Evolutionary conservation across 768 basidiomycete species (phyloP), one percentile per base, ranked within the genome.

Genomic region (Fomitopsis pulvina): DNA sequence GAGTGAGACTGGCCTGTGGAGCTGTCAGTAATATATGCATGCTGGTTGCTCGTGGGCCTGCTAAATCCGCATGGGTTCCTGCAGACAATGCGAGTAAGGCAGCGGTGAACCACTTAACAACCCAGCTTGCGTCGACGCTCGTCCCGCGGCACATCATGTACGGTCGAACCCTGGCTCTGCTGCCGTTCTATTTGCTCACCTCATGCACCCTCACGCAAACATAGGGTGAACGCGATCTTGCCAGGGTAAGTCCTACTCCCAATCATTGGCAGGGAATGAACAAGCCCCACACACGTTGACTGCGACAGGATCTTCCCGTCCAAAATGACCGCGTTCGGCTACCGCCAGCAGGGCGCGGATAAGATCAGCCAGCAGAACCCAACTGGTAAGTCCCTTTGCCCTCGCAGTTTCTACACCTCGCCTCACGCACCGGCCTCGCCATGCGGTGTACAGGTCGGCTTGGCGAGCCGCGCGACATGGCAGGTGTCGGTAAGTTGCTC

Each of bases 101-200:
- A n/a, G 87, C 87, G 25, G 80, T 86, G 16, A 91, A 90, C 67
- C 88, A 91, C 55, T 78, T 92, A 41, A 90, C 89, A 4, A 79
- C 80, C 12, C 71, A 75, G 43, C 71, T 92, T 18, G 86, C 89
- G 0, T 66, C 80, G 39, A 86, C 85, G 45, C 74, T 92, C 14
- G 78, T 69, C 6, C 69, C 69, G 7, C 66, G 66, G 10, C 74
- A 77, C 52, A 77, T 91, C 65, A 87, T 83, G 84, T 87, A 67
- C 16, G 83, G n/a, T 74, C 21, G 18, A 24, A 2, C 42, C 10
- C 18, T 16, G 27, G n/a, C 27, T 51, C 42, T 1, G 6, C 44
- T 29, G 6, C 16, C 40, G 39, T 45, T 45, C 24, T 45, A 11
- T 16, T 8, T 26, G 21, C 5, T 11, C 9, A n/a, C n/a, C 30